Percentiles rank a stretch among this genome's conserved stretches.
phyloP scores from a whole-genome alignment of 2,329 filamentous ascomycete genomes.

The Phialophora verrucosa region DNA sequence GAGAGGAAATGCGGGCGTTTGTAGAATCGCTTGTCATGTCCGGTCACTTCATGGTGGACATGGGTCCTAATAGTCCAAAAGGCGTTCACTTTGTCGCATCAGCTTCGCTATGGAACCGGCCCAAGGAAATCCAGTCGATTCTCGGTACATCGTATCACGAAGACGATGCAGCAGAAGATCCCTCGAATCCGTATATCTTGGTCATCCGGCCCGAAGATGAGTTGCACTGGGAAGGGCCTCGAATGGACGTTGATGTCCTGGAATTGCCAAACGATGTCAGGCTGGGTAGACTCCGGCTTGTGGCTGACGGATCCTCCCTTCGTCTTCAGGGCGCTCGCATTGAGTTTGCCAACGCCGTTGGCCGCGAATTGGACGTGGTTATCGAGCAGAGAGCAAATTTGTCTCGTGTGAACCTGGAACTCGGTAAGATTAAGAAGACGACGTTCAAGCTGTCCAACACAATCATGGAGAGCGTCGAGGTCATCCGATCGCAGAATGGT shows the following conservation, averaged over 20 bases:
- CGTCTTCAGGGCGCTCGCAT: slow-evolving; percentile 78
- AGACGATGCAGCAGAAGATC: slow-evolving; percentile 72
- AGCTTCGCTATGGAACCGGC: slow-evolving; percentile 73
- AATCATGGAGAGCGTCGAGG: slow-evolving; percentile 98
- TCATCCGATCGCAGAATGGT: slow-evolving; percentile 82
- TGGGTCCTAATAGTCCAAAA: slow-evolving; percentile 69
- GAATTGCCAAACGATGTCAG: slow-evolving; percentile 85
- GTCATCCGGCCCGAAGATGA: slow-evolving; percentile 81
- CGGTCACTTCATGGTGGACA: slow-evolving; percentile 83
- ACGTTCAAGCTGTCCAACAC: slow-evolving; percentile 96
- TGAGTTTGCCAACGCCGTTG: slow-evolving; percentile 77
- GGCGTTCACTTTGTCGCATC: slow-evolving; percentile 86
- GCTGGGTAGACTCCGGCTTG: slow-evolving; percentile 80
- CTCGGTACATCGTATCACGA: slow-evolving; percentile 78
- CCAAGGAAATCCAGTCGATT: slow-evolving; percentile 82
- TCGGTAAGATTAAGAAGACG: slow-evolving; percentile 93
- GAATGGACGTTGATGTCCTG: slow-evolving; percentile 72
- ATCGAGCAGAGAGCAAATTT: slow-evolving; percentile 94
- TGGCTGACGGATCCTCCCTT: slow-evolving; percentile 83
- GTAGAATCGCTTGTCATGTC: slow-evolving; percentile 80
- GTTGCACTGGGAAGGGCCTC: slow-evolving; percentile 80
- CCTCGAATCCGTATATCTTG: slow-evolving; percentile 80
- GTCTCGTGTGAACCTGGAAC: slow-evolving; percentile 84
- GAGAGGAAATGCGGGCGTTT: slow-evolving; percentile 73
- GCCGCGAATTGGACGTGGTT: slow-evolving; percentile 83